These are phyloP conservation scores for Coriolopsis trogii DNA, from an alignment of 1,284 basidiomycete species.

Conservation along the genomic window DNA sequence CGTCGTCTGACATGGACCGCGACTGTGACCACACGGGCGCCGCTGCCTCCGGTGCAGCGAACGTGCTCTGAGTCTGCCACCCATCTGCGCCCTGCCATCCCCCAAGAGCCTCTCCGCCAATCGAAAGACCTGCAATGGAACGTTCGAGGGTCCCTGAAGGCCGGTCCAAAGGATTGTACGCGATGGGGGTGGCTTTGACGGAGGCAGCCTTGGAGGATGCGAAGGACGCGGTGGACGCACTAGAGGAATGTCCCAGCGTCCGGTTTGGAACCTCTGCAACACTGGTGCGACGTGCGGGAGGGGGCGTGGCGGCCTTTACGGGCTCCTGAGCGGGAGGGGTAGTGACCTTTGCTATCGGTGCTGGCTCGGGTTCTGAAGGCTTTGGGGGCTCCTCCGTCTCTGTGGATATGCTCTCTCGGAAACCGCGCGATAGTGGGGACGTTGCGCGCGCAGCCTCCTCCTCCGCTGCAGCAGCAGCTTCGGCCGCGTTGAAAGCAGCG, in stretches of 20 bases:
- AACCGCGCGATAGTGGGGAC: slow-evolving; percentile 30
- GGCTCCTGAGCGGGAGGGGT: slow-evolving; percentile 18
- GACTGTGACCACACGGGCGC: too few species aligned
- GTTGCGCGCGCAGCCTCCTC: slow-evolving; percentile 17
- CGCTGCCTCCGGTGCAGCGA: slow-evolving; percentile 19
- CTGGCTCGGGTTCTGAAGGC: slow-evolving; percentile 29
- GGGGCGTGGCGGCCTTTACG: slow-evolving; percentile 20
- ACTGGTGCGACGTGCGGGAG: slow-evolving; percentile 20
- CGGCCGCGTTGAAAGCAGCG: slow-evolving; percentile 22
- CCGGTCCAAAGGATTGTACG: slow-evolving; percentile 59
- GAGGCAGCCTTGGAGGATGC: slow-evolving; percentile 23
- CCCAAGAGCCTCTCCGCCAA: slow-evolving; percentile 61
- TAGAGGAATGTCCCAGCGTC: slow-evolving; percentile 26
- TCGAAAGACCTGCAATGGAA: slow-evolving; percentile 59
- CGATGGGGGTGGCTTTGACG: slow-evolving; percentile 32
- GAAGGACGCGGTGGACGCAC: slow-evolving; percentile 22
- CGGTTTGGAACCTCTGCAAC: slow-evolving; percentile 25
- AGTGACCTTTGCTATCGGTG: slow-evolving; percentile 32
- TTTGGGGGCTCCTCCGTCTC: slow-evolving; percentile 25
- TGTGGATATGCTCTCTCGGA: slow-evolving; percentile 34
- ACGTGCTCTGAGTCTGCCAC: slow-evolving; percentile 47
- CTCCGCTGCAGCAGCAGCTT: slow-evolving; percentile 25
- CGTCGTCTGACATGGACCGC: slow-evolving; percentile 46
- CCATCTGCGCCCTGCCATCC: slow-evolving; percentile 42
- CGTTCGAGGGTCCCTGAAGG: slow-evolving; percentile 41